Evolutionary conservation across 345 rosid species (phyloP).

Genomic region (Gossypium longicalyx): DNA sequence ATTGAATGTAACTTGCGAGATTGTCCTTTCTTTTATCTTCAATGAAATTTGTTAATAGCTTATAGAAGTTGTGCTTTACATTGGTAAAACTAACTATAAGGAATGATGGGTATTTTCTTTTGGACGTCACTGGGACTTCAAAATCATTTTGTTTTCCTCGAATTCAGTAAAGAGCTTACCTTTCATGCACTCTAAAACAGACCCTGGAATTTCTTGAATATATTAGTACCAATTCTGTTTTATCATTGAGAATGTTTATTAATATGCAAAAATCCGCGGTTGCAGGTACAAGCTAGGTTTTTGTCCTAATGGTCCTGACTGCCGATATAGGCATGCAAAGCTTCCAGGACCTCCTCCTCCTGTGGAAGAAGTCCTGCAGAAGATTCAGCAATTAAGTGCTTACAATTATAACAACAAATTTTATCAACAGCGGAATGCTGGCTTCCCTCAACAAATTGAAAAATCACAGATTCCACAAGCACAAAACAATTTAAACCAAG

Average conservation of each 20-base stretch:
- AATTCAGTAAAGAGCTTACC: neutral
- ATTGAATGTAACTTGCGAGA: neutral
- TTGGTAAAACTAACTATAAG: neutral
- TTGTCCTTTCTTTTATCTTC: neutral
- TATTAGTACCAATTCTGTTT: neutral
- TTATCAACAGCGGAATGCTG: slow-evolving; percentile 61
- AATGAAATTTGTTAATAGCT: neutral
- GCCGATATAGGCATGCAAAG: slow-evolving; percentile 93
- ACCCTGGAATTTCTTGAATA: neutral
- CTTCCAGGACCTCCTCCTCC: slow-evolving; percentile 93
- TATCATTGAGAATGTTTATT: neutral
- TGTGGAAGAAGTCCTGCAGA: slow-evolving; percentile 92
- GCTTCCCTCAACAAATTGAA: slow-evolving; percentile 54
- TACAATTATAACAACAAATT: slow-evolving; percentile 63
- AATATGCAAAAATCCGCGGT: neutral
- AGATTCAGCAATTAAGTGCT: slow-evolving; percentile 82
- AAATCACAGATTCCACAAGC: slow-evolving; percentile 58
- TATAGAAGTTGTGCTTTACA: neutral
- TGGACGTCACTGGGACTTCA: neutral
- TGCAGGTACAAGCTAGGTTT: slow-evolving; percentile 96
- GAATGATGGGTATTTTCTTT: neutral
- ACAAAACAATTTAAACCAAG: slow-evolving; percentile 39
- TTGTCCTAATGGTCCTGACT: slow-evolving; percentile 98
- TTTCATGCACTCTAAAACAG: neutral
- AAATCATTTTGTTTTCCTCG: neutral